Percentiles rank a stretch among this genome's conserved stretches.
Evolutionary conservation across 257 asterid species (phyloP).

Genomic region (Echites panduratus): DNA sequence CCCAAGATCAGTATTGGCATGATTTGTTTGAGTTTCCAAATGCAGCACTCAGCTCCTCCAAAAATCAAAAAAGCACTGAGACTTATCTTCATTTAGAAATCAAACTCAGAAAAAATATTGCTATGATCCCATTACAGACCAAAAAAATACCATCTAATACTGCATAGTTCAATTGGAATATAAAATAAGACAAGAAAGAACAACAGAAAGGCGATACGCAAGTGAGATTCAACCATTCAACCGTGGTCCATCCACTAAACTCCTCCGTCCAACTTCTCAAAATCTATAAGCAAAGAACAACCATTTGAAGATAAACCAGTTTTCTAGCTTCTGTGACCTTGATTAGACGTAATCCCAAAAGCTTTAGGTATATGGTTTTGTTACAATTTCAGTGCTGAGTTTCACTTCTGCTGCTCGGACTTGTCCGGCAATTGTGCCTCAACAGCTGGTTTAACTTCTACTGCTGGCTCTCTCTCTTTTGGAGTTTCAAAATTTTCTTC

Average conservation of each 20-base stretch:
- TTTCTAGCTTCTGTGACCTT: not conserved
- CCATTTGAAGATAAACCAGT: not conserved
- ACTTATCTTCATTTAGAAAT: not conserved
- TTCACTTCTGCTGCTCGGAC: not conserved
- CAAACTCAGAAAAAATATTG: not conserved
- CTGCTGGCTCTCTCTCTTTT: no score
- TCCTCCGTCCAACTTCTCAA: not conserved
- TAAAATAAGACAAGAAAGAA: not conserved
- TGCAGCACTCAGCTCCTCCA: no score
- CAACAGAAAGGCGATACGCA: not conserved
- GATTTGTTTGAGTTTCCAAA: no score
- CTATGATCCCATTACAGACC: not conserved
- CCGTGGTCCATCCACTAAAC: not conserved
- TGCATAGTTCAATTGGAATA: not conserved
- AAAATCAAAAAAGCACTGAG: no score
- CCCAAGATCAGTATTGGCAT: no score
- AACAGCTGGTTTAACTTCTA: not conserved
- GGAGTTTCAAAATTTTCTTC: not conserved
- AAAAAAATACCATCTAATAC: not conserved
- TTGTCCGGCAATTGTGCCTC: not conserved
- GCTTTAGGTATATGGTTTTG: not conserved
- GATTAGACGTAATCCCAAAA: not conserved
- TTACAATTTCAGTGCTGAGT: not conserved
- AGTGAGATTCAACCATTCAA: not conserved
- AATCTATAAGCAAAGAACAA: not conserved